Conservation (phyloP, 2,329 filamentous ascomycete species). For the Geosmithia morbida region DNA sequence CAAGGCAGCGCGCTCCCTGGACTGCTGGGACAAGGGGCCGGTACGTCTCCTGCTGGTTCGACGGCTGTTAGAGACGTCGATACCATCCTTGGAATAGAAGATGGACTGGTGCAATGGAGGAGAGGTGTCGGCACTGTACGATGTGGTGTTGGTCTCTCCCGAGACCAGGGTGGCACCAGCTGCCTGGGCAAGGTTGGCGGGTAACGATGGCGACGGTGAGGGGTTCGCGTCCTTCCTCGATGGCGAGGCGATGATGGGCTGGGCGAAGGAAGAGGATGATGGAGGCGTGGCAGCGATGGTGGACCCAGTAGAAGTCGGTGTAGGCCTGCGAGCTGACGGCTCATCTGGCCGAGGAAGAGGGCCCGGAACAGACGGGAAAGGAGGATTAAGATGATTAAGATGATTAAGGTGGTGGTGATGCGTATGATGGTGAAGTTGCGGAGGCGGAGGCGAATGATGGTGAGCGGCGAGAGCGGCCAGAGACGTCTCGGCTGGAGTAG, state of each 20-base stretch:
- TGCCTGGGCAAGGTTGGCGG: conserved; percentile 26
- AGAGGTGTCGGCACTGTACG: conserved; percentile 38
- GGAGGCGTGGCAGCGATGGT: background rate
- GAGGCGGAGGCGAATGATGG: conserved; percentile 3
- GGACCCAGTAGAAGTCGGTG: background rate
- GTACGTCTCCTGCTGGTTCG: conserved; percentile 43
- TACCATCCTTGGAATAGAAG: conserved; percentile 40
- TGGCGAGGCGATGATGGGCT: background rate
- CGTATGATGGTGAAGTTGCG: conserved; percentile 5
- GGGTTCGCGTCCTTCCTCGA: conserved; percentile 34
- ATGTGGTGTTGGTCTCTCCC: conserved; percentile 32
- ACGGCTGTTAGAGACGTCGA: conserved; percentile 35
- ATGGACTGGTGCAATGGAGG: conserved; percentile 34
- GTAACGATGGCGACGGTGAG: conserved; percentile 23
- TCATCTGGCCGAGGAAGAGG: conserved; percentile 3
- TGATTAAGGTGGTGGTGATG: conserved; percentile 5
- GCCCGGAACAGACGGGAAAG: background rate
- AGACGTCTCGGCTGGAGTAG: conserved; percentile 3
- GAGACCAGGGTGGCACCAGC: conserved; percentile 27
- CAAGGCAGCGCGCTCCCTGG: conserved; percentile 43
- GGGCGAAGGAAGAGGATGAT: conserved; percentile 1
- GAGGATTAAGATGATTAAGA: background rate
- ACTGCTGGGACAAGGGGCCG: conserved; percentile 41
- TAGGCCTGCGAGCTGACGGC: background rate
- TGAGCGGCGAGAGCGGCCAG: conserved; percentile 2